Evolutionary conservation across 108 stramenopile species (phyloP), one percentile per base, ranked within the genome.

Genomic region (Nannochloropsis gaditana): DNA sequence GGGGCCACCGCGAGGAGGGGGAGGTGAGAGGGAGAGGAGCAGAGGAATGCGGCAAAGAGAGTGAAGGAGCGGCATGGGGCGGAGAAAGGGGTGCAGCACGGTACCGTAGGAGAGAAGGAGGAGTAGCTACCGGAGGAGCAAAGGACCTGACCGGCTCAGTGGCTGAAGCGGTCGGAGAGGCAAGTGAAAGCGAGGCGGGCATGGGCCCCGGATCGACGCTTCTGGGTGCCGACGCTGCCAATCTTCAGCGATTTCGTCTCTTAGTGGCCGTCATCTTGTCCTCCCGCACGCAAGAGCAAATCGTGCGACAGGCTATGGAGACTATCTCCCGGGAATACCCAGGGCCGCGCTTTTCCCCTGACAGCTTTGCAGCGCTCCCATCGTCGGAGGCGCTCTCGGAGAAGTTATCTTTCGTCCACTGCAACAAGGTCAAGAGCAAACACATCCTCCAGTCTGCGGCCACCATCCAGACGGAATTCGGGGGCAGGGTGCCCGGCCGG

Each of bases 371-470:
- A 15, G 15, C 2, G 19, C 15, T 73, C n/a, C 19, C 15, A 2
- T 73, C 59, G 19, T 73, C 19, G 59, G 59, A 73, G 6, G n/a
- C 59, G 5, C 59, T 73, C n/a, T 73, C 59, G 15, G 59, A 73
- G n/a, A 73, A 73, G 6, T 73, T 73, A 8, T 73, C 59, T 4
- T 73, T 73, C 59, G 59, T 73, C 15, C 59, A 73, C 8, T 73
- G 59, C 59, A 73, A 73, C n/a, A 73, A 73, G n/a, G 59, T 73
- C 59, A 73, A 73, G n/a, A 73, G 59, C 6, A 15, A n/a, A n/a
- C 59, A 73, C 6, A 73, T 73, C 59, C 59, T 73, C 4, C 59
- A 73, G n/a, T n/a, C 59, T n/a, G 59, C 59, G 19, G n/a, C 15
- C n/a, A n/a, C n/a, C 4, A 73, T 73, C 6, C 19, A 73, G 59